A percentile compares a stretch with the other conserved stretches of the same genome.
phyloP scores from a whole-genome alignment of 345 rosid genomes.

The Eucalyptus leucophloia region DNA sequence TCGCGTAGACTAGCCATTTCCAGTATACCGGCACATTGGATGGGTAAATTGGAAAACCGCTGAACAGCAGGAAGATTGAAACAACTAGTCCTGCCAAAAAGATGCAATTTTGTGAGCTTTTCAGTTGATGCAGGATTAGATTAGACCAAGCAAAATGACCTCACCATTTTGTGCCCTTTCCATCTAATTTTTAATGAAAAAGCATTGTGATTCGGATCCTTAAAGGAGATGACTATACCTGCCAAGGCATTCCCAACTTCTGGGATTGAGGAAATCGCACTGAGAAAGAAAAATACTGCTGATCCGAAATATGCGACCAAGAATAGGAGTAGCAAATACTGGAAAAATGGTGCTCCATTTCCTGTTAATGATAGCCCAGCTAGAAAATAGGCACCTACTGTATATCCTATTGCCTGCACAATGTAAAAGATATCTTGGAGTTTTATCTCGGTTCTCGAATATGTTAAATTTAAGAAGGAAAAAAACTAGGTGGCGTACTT shows the following conservation, averaged over 20 bases:
- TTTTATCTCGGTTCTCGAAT: neutral
- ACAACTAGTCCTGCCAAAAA: constrained; percentile 8
- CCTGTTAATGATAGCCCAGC: constrained; percentile 6
- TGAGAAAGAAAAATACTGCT: constrained; percentile 13
- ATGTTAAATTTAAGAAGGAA: neutral
- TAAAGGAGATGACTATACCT: constrained; percentile 2
- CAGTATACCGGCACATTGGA: constrained; percentile 10
- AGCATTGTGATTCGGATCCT: neutral
- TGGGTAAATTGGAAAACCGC: constrained; percentile 15
- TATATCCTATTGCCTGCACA: constrained; percentile 13
- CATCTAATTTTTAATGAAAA: neutral
- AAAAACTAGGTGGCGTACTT: neutral
- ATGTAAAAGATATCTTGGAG: neutral
- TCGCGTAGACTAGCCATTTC: constrained; percentile 15
- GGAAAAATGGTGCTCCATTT: constrained; percentile 6
- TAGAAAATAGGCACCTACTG: constrained; percentile 8
- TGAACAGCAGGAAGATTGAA: constrained; percentile 16
- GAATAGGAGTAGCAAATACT: constrained; percentile 3
- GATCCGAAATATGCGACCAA: constrained; percentile 14
- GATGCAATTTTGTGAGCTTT: neutral
- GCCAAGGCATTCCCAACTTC: constrained; percentile 25
- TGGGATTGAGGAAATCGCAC: constrained; percentile 16
- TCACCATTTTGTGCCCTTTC: neutral
- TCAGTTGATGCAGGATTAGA: neutral
- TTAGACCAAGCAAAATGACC: neutral